Conservation (phyloP, 129 eudicot genomes). For the Flaveria sonorensis region DNA sequence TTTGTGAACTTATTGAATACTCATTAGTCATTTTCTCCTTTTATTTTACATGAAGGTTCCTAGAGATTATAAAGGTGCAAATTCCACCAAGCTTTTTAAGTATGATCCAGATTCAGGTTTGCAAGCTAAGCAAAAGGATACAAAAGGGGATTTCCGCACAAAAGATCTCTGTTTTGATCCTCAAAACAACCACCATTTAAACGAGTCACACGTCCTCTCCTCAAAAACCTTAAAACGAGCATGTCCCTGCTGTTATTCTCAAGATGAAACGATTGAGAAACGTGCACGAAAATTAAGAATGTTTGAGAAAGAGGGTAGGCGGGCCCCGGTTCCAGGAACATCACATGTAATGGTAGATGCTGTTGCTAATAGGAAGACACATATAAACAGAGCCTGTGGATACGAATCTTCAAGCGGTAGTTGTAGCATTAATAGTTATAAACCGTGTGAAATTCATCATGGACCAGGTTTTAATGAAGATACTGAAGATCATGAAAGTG, state of each 20-base stretch:
- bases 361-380: constrained; percentile 43
- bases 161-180: constrained; percentile 23
- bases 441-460: constrained; percentile 32
- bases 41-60: constrained; percentile 13
- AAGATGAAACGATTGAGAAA: constrained; percentile 10
- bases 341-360: constrained; percentile 37
- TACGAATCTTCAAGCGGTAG: constrained; percentile 55
- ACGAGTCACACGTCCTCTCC: constrained; percentile 29
- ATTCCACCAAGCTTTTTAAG: neutral
- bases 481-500: constrained; percentile 52
- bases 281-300: too few species aligned
- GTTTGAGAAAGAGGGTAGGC: too few species aligned
- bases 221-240: constrained; percentile 49
- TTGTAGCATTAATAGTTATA: constrained; percentile 54
- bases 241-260: constrained; percentile 34
- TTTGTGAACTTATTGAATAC: neutral
- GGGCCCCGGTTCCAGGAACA: too few species aligned
- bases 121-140: constrained; percentile 1
- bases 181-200: constrained; percentile 24
- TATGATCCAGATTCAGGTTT: neutral
- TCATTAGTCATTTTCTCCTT: neutral
- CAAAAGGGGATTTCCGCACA: constrained; percentile 14
- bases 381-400: constrained; percentile 38
- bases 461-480: constrained; percentile 39
- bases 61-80: constrained; percentile 24